phyloP scores from a whole-genome alignment of 2,329 filamentous ascomycete genomes.

The Zopfia rhizophila region DNA sequence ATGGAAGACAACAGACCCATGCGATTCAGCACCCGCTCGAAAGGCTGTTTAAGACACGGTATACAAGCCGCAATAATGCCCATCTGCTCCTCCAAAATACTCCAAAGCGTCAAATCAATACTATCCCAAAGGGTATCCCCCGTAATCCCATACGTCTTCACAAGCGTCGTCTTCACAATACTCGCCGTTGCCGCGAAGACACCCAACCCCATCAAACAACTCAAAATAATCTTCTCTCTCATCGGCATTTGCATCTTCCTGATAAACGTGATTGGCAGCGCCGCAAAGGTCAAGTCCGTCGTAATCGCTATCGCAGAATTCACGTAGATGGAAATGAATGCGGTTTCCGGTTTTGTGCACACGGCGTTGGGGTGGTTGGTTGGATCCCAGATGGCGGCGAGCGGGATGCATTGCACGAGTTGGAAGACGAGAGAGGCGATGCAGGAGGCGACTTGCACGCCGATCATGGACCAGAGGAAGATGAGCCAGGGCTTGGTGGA shows the following conservation, averaged over 20 bases:
- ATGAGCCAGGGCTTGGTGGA: constrained; percentile 20
- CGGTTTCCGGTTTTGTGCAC: constrained; percentile 16
- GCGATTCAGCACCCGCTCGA: constrained; percentile 10
- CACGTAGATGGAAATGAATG: constrained; percentile 24
- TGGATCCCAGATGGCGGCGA: constrained; percentile 29
- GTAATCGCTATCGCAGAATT: constrained; percentile 23
- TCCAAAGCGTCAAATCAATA: constrained; percentile 32
- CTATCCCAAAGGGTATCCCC: constrained; percentile 26
- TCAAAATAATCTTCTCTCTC: constrained; percentile 1
- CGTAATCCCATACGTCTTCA: constrained; percentile 24
- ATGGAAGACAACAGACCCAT: constrained; percentile 9
- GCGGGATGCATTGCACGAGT: constrained; percentile 31
- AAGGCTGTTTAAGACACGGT: constrained; percentile 24
- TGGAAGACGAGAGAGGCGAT: constrained; percentile 27
- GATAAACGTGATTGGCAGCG: constrained; percentile 7
- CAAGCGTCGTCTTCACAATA: constrained; percentile 29
- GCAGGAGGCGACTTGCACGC: constrained; percentile 29
- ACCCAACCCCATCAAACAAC: constrained; percentile 3
- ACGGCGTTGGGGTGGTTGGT: constrained; percentile 11
- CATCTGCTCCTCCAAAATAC: constrained; percentile 32
- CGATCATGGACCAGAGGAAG: constrained; percentile 35
- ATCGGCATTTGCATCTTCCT: constrained; percentile 8
- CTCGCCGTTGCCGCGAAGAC: constrained; percentile 22
- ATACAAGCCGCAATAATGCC: constrained; percentile 36
- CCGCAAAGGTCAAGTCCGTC: constrained; percentile 4